These are phyloP conservation scores for Cladophialophora carrionii DNA, from an alignment of 2,329 filamentous ascomycete genomes.

Conservation along the genomic window DNA sequence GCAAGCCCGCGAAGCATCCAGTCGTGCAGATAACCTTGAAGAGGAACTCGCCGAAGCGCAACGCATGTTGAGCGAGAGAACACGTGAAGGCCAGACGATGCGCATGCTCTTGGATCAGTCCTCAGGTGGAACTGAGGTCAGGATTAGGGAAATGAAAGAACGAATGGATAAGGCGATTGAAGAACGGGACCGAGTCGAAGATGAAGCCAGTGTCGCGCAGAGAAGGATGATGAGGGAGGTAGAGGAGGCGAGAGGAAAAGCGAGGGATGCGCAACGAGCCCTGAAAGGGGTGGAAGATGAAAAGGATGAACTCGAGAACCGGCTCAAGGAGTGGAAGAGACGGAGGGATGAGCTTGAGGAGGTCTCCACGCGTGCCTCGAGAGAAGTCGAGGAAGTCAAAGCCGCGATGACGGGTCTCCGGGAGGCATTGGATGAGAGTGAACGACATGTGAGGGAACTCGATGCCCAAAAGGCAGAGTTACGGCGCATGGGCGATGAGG, in stretches of 20 bases:
- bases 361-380: slow-evolving; percentile 66
- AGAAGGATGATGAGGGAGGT: slow-evolving; percentile 78
- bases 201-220: slow-evolving; percentile 78
- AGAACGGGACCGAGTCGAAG: slow-evolving; percentile 88
- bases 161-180: slow-evolving; percentile 89
- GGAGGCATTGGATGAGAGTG: slow-evolving; percentile 81
- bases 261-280: slow-evolving; percentile 80
- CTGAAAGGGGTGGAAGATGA: slow-evolving; percentile 72
- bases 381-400: slow-evolving; percentile 75
- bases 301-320: slow-evolving; percentile 74
- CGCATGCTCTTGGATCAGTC: slow-evolving; percentile 82
- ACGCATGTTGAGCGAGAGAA: slow-evolving; percentile 81
- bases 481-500: slow-evolving; percentile 75
- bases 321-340: slow-evolving; percentile 73
- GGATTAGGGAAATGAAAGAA: slow-evolving; percentile 84
- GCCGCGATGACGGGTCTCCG: slow-evolving; percentile 76
- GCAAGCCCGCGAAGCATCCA: slow-evolving; percentile 86
- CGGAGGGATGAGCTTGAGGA: slow-evolving; percentile 76
- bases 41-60: slow-evolving; percentile 91
- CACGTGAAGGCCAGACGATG: slow-evolving; percentile 93
- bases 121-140: slow-evolving; percentile 77
- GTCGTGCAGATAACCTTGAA: slow-evolving; percentile 81
- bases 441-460: slow-evolving; percentile 78
- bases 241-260: slow-evolving; percentile 78
- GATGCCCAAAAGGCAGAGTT: slow-evolving; percentile 81